These are phyloP conservation scores for Syncephalastrum monosporum DNA, from an alignment of 371 early-diverging fungal species.

Conservation along the genomic window DNA sequence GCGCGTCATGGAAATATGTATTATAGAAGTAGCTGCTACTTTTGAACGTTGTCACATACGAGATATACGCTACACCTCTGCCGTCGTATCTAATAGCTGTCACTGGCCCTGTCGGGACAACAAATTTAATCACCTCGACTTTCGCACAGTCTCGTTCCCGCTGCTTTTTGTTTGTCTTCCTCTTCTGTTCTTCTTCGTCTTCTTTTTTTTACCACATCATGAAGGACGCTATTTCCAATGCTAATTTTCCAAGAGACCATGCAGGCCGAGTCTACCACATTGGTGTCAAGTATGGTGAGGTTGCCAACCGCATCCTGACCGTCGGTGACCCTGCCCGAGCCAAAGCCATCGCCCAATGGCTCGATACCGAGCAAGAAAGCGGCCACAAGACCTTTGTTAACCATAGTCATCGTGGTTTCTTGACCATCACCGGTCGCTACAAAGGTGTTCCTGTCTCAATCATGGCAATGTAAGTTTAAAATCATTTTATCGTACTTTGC, in stretches of 20 bases:
- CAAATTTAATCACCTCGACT: no score
- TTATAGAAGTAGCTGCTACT: no score
- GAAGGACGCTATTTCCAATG: slow-evolving; percentile 57
- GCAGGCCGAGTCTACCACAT: slow-evolving; percentile 90
- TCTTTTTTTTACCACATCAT: slow-evolving; percentile 22
- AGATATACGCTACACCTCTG: no score
- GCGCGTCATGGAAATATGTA: not conserved
- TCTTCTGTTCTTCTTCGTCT: not conserved
- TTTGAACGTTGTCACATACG: no score
- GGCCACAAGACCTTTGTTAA: slow-evolving; percentile 54
- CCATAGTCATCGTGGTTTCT: slow-evolving; percentile 80
- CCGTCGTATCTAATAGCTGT: no score
- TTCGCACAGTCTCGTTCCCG: not conserved
- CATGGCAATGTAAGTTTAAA: slow-evolving; percentile 71
- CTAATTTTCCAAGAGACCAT: slow-evolving; percentile 82
- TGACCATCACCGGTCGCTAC: slow-evolving; percentile 91
- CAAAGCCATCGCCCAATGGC: slow-evolving; percentile 56
- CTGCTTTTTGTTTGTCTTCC: slow-evolving; percentile 4
- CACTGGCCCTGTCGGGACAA: no score
- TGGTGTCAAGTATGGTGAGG: slow-evolving; percentile 76
- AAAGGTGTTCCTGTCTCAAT: slow-evolving; percentile 79
- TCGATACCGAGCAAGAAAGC: slow-evolving; percentile 59
- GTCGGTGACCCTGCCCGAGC: slow-evolving; percentile 92
- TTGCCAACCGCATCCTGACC: slow-evolving; percentile 88
- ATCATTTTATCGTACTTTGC: not conserved